Base-by-base conservation (phyloP, 2,329 filamentous ascomycete species). In the Nemania sp. region DNA sequence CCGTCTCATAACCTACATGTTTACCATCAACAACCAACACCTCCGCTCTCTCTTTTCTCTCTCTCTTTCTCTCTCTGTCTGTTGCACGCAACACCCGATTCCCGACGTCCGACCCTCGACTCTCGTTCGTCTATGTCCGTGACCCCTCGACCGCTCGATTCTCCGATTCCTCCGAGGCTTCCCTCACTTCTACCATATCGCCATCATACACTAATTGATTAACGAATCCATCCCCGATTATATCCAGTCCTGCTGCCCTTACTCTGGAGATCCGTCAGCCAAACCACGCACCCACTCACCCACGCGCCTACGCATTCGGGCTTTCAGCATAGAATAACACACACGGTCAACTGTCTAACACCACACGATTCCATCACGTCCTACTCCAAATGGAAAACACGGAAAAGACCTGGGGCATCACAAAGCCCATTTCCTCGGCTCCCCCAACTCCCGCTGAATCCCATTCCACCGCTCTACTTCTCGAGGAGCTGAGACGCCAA, bases 401-500 rank as follows among this genome's bases (percentile, higher is more conserved):
- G 7, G 75, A 76, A 24, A 76, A 71, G 53, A 73, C 68, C 18
- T 78, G 75, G 75, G 95, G 95, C 76, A 88, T 97, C 54, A 98
- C 94, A 67, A 90, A 91, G 74, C 92, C 96, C 54, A 93, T 99
- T 43, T 97, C 94, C 22, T 87, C 86, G 13, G 84, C 86, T 24
- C 85, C 94, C 26, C 96, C 96, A 4, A 96, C 92, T 0, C 87
- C 91, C 63, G 83, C 87, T 43, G 95, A 99, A 79, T 88, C 91
- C 64, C 86, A 90, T 71, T 88, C 92, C 58, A 97, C 93, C 74
- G 90, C 93, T 73, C 86, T 90, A 64, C 87, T 99, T 52, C 87
- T 97, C 64, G 89, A 92, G 64, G 94, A 98, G 81, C 83, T 99
- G 69, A 93, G 93, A 79, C 86, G 86, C 47, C 93, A 98, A 81